Conservation (phyloP, 805 yeast genomes). For the Yarrowia sp. region DNA sequence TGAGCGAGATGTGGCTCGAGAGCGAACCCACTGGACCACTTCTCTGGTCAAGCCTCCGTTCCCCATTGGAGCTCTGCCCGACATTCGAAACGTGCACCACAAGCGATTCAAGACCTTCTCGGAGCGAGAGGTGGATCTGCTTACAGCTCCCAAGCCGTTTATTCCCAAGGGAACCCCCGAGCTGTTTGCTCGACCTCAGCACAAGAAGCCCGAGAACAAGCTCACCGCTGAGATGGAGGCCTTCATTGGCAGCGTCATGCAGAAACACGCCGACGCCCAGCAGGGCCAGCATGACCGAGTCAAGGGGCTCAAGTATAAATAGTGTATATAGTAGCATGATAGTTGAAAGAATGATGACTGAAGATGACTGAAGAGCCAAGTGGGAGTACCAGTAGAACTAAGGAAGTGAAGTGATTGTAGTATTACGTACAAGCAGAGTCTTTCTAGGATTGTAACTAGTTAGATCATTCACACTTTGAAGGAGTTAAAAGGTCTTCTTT, state of each 20-base stretch:
- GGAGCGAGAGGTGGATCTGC: slow-evolving; percentile 58
- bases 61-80: slow-evolving; percentile 83
- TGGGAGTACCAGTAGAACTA: too few relatives aligned
- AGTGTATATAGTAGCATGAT: slow-evolving; percentile 25
- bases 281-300: slow-evolving; percentile 24
- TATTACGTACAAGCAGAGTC: too few relatives aligned
- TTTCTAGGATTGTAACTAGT: too few relatives aligned
- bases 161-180: slow-evolving; percentile 51
- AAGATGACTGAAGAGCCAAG: too few relatives aligned
- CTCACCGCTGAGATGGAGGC: slow-evolving; percentile 55
- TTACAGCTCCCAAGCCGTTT: slow-evolving; percentile 78
- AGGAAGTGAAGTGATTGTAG: too few relatives aligned
- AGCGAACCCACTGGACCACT: slow-evolving; percentile 71
- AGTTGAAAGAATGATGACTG: too few relatives aligned
- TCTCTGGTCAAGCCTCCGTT: slow-evolving; percentile 65
- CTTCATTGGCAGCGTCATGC: slow-evolving; percentile 45
- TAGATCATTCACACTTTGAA: too few relatives aligned
- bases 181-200: slow-evolving; percentile 39
- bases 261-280: slow-evolving; percentile 22
- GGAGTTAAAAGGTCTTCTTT: too few relatives aligned
- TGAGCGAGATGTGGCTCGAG: slow-evolving; percentile 50
- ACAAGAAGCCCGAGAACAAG: slow-evolving; percentile 38
- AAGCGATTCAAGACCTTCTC: slow-evolving; percentile 69
- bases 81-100: slow-evolving; percentile 77
- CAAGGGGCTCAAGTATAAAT: slow-evolving; percentile 18